Percentiles rank a stretch among this genome's conserved stretches.
Conservation (phyloP, 805 yeast species). For the Schwanniomyces vanrijiae region DNA sequence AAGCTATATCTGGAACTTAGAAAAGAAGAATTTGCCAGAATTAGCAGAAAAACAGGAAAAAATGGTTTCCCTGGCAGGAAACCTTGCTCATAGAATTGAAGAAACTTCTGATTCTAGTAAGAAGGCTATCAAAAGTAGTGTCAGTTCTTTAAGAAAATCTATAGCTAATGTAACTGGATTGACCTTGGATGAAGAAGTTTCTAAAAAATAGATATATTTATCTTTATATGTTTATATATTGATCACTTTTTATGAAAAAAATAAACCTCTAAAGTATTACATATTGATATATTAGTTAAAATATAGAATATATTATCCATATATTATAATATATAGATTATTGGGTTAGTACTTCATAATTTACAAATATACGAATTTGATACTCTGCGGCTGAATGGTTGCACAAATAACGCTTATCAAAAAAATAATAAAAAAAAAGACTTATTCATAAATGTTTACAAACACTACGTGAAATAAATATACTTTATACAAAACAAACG, state of each 20-base stretch:
- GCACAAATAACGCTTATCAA: constrained; percentile 1
- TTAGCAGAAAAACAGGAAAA: constrained; percentile 62
- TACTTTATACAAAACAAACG: no score
- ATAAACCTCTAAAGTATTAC: neutral
- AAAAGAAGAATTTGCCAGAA: constrained; percentile 58
- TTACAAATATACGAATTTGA: no score
- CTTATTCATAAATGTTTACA: neutral
- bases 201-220: constrained; percentile 38
- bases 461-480: neutral
- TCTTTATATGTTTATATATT: neutral
- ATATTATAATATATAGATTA: no score
- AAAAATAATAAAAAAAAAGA: no score
- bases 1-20: constrained; percentile 57
- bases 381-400: constrained; percentile 1
- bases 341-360: no score
- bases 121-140: constrained; percentile 32
- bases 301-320: no score
- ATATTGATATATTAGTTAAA: no score
- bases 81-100: constrained; percentile 45
- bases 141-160: constrained; percentile 39
- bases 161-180: constrained; percentile 65
- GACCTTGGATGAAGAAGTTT: constrained; percentile 60
- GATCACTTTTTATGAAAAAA: neutral
- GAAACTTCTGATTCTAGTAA: constrained; percentile 40
- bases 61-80: constrained; percentile 46